Conservation (phyloP, 2,329 filamentous ascomycete species). For the Lojkania enalia region DNA sequence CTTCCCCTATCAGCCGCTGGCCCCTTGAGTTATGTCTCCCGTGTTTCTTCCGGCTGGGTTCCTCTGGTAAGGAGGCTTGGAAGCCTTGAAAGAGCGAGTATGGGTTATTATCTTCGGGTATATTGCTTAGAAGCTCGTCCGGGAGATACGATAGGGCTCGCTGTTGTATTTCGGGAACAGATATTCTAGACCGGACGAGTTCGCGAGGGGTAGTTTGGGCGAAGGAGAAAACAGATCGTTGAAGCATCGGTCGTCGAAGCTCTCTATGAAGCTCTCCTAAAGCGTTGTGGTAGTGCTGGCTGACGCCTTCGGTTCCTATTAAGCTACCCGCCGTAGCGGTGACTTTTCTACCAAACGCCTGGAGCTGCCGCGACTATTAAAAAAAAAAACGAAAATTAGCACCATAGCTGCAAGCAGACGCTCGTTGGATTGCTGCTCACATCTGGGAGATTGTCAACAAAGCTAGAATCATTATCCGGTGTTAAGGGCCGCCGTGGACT, state of each 20-base stretch:
- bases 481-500: conserved; percentile 34
- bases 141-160: conserved; percentile 85
- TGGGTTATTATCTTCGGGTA: conserved; percentile 80
- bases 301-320: conserved; percentile 64
- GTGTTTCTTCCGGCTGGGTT: conserved; percentile 60
- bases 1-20: conserved; percentile 69
- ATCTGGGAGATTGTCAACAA: conserved; percentile 39
- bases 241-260: conserved; percentile 78
- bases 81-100: conserved; percentile 98
- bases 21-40: conserved; percentile 72
- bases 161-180: conserved; percentile 88
- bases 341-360: conserved; percentile 92
- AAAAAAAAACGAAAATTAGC: conserved; percentile 2
- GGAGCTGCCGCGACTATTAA: conserved; percentile 76
- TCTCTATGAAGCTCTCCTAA: conserved; percentile 90
- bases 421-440: conserved; percentile 17
- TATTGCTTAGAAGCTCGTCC: conserved; percentile 86
- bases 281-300: conserved; percentile 77
- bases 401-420: conserved; percentile 1
- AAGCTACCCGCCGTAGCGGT: conserved; percentile 90
- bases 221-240: conserved; percentile 89
- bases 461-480: conserved; percentile 33
- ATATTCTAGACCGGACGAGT: conserved; percentile 87
- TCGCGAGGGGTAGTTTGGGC: conserved; percentile 91
- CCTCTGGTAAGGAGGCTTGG: conserved; percentile 82